phyloP scores from a whole-genome alignment of 164 flowering plant genomes.

The Echeveria elegans region DNA sequence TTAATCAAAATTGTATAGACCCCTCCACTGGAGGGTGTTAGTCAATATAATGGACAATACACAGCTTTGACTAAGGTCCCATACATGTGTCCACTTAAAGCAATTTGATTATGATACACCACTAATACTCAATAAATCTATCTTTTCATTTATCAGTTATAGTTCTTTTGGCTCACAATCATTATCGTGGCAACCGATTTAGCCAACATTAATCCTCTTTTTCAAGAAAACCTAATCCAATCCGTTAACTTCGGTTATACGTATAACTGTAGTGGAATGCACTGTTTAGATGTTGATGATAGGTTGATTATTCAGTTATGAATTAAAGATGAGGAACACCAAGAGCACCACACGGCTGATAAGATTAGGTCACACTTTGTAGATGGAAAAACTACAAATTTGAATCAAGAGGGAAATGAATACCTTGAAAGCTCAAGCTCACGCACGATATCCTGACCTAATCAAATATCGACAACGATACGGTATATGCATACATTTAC shows the following conservation, averaged over 20 bases:
- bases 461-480: background rate
- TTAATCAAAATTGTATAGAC: background rate
- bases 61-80: background rate
- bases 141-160: background rate
- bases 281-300: background rate
- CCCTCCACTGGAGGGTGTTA: conserved; percentile 1
- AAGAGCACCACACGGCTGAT: background rate
- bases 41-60: conserved; percentile 3
- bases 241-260: background rate
- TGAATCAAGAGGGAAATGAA: too few species aligned
- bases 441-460: background rate
- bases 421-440: too few species aligned
- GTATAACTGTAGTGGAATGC: background rate
- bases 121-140: background rate
- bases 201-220: background rate
- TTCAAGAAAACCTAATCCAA: background rate
- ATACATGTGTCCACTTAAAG: background rate
- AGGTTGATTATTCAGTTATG: background rate
- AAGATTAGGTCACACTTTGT: background rate
- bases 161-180: background rate
- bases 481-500: background rate
- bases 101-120: background rate
- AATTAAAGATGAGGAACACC: background rate
- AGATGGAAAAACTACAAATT: background rate
- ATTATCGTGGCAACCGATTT: background rate